phyloP scores from a whole-genome alignment of 2,329 filamentous ascomycete genomes.

The Neophaeococcomyces mojaviensis region DNA sequence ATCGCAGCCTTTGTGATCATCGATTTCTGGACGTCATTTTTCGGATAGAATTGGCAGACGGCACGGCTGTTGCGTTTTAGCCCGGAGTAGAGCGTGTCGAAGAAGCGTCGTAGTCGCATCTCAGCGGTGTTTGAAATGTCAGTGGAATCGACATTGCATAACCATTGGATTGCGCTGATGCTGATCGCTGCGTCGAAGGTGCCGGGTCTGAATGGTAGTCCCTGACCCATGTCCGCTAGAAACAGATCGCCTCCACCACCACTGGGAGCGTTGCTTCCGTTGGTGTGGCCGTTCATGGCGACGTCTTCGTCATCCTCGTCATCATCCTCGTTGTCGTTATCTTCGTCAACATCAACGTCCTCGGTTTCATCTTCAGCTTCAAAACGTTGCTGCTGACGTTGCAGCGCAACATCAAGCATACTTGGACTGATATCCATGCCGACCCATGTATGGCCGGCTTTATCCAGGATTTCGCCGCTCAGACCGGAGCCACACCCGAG shows the following conservation, averaged over 20 bases:
- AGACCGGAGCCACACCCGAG: constrained; percentile 94
- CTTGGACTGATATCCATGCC: constrained; percentile 90
- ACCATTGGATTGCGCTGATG: constrained; percentile 95
- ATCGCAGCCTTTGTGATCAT: constrained; percentile 92
- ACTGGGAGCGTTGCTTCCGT: constrained; percentile 1
- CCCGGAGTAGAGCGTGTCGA: constrained; percentile 82
- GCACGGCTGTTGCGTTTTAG: constrained; percentile 77
- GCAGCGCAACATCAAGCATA: constrained; percentile 94
- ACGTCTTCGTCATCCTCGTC: constrained; percentile 3
- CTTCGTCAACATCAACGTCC: not conserved
- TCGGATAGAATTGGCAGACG: constrained; percentile 96
- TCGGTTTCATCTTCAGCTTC: not conserved
- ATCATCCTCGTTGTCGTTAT: not conserved
- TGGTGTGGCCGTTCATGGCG: constrained; percentile 1
- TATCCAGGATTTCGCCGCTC: constrained; percentile 84
- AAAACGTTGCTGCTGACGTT: constrained; percentile 42
- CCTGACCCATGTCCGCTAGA: constrained; percentile 90
- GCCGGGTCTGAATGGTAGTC: constrained; percentile 85
- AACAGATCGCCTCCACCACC: constrained; percentile 92
- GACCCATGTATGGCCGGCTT: constrained; percentile 85
- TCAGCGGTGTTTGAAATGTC: constrained; percentile 49
- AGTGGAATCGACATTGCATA: constrained; percentile 85
- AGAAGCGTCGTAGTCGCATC: constrained; percentile 74
- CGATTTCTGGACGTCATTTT: constrained; percentile 80
- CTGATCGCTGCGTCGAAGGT: constrained; percentile 91